These are phyloP conservation scores for Colletotrichum simmondsii DNA, from an alignment of 2,329 filamentous ascomycete genomes.

Conservation along the genomic window DNA sequence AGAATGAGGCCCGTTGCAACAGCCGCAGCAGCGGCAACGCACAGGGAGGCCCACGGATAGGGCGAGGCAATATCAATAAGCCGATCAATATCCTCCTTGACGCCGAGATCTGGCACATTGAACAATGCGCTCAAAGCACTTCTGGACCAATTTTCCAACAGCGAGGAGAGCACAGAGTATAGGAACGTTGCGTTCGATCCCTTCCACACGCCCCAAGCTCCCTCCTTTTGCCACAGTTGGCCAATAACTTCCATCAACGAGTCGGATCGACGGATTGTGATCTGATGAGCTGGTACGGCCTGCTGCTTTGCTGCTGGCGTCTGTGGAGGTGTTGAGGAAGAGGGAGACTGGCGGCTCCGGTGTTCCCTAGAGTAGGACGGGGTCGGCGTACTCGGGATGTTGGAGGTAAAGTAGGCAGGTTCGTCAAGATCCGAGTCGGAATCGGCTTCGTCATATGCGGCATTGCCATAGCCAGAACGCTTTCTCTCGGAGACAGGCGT, in stretches of 20 bases:
- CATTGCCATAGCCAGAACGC: constrained; percentile 45
- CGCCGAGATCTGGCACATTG: constrained; percentile 85
- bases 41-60: constrained; percentile 83
- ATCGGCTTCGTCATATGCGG: constrained; percentile 58
- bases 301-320: constrained; percentile 48
- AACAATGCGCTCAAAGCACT: constrained; percentile 91
- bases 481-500: constrained; percentile 43
- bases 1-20: constrained; percentile 83
- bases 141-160: constrained; percentile 91
- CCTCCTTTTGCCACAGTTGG: constrained; percentile 89
- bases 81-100: constrained; percentile 81
- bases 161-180: constrained; percentile 86
- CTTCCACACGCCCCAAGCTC: constrained; percentile 94
- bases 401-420: constrained; percentile 85
- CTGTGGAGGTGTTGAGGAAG: constrained; percentile 44
- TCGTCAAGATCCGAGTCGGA: constrained; percentile 81
- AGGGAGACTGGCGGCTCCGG: constrained; percentile 42
- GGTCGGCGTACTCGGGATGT: constrained; percentile 64
- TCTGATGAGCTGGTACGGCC: constrained; percentile 63
- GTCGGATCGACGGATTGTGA: constrained; percentile 79
- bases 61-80: constrained; percentile 79
- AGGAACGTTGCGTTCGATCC: constrained; percentile 92
- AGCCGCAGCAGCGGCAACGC: constrained; percentile 73
- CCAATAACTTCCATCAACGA: constrained; percentile 88
- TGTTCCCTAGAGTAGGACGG: constrained; percentile 50